Percentiles rank a stretch among this genome's conserved stretches.
phyloP scores from a whole-genome alignment of 2,329 filamentous ascomycete species.

The Penicillium italicum region DNA sequence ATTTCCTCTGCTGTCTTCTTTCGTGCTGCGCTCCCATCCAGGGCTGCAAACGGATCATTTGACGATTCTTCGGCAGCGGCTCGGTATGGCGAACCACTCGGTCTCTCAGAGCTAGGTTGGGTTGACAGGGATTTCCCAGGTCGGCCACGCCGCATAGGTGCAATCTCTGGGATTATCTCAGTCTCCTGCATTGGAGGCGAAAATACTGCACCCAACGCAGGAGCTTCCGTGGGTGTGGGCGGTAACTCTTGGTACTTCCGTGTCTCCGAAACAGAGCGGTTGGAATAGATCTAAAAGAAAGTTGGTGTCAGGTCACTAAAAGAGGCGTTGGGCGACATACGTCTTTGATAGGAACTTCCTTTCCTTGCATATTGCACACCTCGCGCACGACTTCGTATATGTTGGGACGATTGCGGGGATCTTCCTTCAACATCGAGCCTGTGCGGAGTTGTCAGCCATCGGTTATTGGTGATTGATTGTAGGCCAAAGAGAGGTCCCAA shows the following conservation, averaged over 20 bases:
- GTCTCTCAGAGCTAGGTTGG: conserved; percentile 50
- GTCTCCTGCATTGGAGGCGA: conserved; percentile 69
- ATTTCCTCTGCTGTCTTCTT: conserved; percentile 67
- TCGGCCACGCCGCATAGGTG: conserved; percentile 87
- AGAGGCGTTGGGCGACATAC: conserved; percentile 50
- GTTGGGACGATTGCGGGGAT: conserved; percentile 74
- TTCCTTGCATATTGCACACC: conserved; percentile 82
- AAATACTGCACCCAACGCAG: conserved; percentile 75
- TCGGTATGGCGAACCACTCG: conserved; percentile 65
- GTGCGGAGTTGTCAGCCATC: conserved; percentile 20
- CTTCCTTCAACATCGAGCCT: conserved; percentile 89
- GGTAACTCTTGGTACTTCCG: conserved; percentile 60
- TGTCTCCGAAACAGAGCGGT: conserved; percentile 61
- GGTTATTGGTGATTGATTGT: not conserved
- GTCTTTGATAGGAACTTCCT: conserved; percentile 82
- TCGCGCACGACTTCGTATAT: conserved; percentile 92
- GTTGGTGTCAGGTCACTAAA: conserved; percentile 11
- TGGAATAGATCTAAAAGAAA: conserved; percentile 63
- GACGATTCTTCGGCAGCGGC: conserved; percentile 48
- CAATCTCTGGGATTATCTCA: conserved; percentile 77
- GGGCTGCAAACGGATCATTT: conserved; percentile 83
- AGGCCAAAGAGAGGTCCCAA: not conserved
- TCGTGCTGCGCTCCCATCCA: conserved; percentile 64
- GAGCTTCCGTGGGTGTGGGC: conserved; percentile 52
- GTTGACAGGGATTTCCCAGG: conserved; percentile 54